These are phyloP conservation scores for Phytophthora quininea DNA, from an alignment of 352 stramenopile genomes.

Conservation along the genomic window DNA sequence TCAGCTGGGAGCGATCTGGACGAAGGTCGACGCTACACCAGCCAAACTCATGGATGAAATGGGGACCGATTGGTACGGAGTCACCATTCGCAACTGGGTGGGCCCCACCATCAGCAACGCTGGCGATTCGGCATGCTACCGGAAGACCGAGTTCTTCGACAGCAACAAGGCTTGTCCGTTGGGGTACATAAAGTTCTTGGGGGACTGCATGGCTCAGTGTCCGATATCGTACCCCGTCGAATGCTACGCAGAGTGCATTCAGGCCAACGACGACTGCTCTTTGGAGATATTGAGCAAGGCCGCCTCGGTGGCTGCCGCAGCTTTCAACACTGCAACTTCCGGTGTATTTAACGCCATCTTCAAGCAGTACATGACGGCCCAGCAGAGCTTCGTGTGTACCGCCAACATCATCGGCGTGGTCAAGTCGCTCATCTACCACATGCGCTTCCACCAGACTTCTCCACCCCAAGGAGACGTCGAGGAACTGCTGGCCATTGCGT, in stretches of 20 bases:
- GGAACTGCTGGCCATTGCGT: conserved; percentile 6
- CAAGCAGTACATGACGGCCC: conserved; percentile 15
- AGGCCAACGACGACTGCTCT: conserved; percentile 52
- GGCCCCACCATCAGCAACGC: conserved; percentile 14
- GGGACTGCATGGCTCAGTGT: conserved; percentile 27
- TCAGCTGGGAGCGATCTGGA: conserved; percentile 11
- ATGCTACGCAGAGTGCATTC: conserved; percentile 55
- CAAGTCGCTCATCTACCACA: conserved; percentile 16
- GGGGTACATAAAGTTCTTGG: conserved; percentile 7
- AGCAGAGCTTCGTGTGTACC: conserved; percentile 16
- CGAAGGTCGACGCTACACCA: conserved; percentile 3
- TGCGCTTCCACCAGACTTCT: conserved; percentile 12
- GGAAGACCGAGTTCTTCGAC: conserved; percentile 14
- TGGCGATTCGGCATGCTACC: conserved; percentile 22
- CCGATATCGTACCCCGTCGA: conserved; percentile 50
- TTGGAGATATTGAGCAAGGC: conserved; percentile 37
- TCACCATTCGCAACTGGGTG: conserved; percentile 21
- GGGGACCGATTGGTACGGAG: conserved; percentile 14
- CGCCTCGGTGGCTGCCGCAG: conserved; percentile 24
- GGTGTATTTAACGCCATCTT: conserved; percentile 36
- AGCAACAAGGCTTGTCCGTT: conserved; percentile 8
- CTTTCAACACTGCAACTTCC: conserved; percentile 30
- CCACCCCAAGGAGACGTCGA: conserved; percentile 3
- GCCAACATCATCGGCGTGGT: conserved; percentile 11
- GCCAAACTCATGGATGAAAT: conserved; percentile 11